phyloP scores from a whole-genome alignment of 352 stramenopile genomes.

The Phytophthora meadii region DNA sequence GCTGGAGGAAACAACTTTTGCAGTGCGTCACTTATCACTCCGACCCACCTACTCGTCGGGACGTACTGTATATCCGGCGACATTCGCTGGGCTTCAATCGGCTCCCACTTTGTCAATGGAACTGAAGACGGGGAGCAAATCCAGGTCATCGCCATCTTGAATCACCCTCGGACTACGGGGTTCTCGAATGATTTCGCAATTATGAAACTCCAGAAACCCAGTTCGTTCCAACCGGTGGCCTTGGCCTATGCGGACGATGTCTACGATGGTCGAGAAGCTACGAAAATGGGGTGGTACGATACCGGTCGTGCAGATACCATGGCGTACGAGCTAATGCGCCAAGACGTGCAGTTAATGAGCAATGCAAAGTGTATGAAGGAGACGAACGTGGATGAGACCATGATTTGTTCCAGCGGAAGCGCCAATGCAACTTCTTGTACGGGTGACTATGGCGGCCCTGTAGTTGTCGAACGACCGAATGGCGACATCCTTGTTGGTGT shows the following conservation, averaged over 20 bases:
- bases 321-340: constrained; percentile 36
- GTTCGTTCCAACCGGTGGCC: not conserved
- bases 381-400: constrained; percentile 37
- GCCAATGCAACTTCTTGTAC: constrained; percentile 43
- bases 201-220: not conserved
- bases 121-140: constrained; percentile 32
- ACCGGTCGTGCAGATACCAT: constrained; percentile 19
- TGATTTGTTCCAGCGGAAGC: constrained; percentile 49
- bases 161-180: constrained; percentile 4
- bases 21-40: constrained; percentile 17
- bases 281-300: constrained; percentile 39
- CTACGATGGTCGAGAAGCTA: constrained; percentile 30
- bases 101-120: constrained; percentile 25
- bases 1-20: constrained; percentile 21
- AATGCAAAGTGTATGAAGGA: constrained; percentile 41
- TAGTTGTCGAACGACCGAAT: constrained; percentile 36
- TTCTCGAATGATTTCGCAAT: not conserved
- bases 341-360: constrained; percentile 45
- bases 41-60: constrained; percentile 18
- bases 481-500: constrained; percentile 48
- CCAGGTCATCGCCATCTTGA: constrained; percentile 17
- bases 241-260: constrained; percentile 19
- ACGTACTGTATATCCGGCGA: not conserved
- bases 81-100: constrained; percentile 19
- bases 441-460: constrained; percentile 57